Evolutionary conservation across 345 rosid species (phyloP).

Genomic region (Citrus mangshanensis): DNA sequence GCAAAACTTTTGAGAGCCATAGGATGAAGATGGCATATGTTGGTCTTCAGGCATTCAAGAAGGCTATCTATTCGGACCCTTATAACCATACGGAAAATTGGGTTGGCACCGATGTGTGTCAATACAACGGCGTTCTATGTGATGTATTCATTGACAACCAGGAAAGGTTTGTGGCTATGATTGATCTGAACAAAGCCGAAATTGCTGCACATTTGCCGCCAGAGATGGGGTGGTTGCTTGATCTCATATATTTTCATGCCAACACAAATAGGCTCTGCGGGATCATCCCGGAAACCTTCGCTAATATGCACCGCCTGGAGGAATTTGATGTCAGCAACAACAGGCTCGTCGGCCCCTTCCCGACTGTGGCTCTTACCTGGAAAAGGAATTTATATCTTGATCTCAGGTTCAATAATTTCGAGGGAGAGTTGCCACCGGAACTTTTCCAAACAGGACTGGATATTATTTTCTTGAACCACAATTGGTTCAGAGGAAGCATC

Average conservation of each 20-base stretch:
- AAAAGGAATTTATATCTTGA: constrained; percentile 52
- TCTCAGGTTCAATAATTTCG: constrained; percentile 68
- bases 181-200: constrained; percentile 77
- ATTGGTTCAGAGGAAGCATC: constrained; percentile 57
- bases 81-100: constrained; percentile 63
- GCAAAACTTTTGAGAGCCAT: constrained; percentile 37
- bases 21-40: constrained; percentile 65
- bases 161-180: constrained; percentile 52
- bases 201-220: constrained; percentile 74
- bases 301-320: constrained; percentile 46
- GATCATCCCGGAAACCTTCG: constrained; percentile 54
- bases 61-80: constrained; percentile 75
- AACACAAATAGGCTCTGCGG: constrained; percentile 84
- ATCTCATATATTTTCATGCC: constrained; percentile 56
- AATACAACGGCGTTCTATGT: constrained; percentile 68
- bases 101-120: constrained; percentile 67
- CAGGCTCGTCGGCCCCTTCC: constrained; percentile 72
- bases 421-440: constrained; percentile 55
- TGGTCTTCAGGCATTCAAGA: constrained; percentile 76
- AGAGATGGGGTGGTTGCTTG: constrained; percentile 63
- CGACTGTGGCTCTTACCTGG: constrained; percentile 50
- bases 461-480: constrained; percentile 72
- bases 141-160: constrained; percentile 62
- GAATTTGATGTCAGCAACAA: constrained; percentile 91
- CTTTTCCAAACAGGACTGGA: constrained; percentile 57